Evolutionary conservation across 225 moss, liverwort and hornwort species (phyloP).

Genomic region (Marchantia polymorpha): DNA sequence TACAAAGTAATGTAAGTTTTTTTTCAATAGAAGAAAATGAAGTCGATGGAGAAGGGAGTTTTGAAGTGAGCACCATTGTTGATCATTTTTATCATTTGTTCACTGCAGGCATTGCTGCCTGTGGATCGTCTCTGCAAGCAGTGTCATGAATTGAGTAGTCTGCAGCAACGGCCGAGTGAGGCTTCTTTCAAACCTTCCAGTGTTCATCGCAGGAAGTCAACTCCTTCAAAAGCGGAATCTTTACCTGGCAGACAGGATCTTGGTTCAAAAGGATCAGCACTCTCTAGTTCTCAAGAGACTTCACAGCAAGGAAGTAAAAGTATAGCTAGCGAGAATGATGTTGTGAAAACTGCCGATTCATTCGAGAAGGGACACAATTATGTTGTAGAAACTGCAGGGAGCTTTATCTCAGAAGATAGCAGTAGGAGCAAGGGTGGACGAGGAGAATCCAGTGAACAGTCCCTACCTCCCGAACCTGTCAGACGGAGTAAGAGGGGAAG

Average conservation of each 20-base stretch:
- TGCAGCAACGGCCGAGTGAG: conserved; percentile 19
- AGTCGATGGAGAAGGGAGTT: too few relatives aligned
- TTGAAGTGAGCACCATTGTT: not conserved
- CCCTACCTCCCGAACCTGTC: conserved; percentile 24
- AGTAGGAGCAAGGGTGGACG: not conserved
- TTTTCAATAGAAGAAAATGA: too few relatives aligned
- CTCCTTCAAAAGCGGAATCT: not conserved
- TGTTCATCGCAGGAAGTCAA: conserved; percentile 7
- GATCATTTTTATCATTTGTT: not conserved
- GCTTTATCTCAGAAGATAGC: conserved; percentile 10
- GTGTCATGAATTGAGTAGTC: conserved; percentile 20
- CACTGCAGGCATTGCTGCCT: conserved; percentile 22
- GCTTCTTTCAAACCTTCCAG: conserved; percentile 17
- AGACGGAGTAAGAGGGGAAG: conserved; percentile 48
- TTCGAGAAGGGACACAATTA: conserved; percentile 4
- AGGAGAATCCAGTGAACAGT: conserved; percentile 28
- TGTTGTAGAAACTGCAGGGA: conserved; percentile 4
- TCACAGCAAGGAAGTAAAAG: conserved; percentile 20
- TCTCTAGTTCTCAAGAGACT: conserved; percentile 21
- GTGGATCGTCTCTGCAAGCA: conserved; percentile 35
- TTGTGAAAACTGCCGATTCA: not conserved
- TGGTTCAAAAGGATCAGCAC: not conserved
- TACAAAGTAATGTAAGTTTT: too few relatives aligned
- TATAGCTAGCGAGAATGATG: conserved; percentile 20
- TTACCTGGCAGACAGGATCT: conserved; percentile 3